Percentiles rank a stretch among this genome's conserved stretches.
Conservation (phyloP, 2,329 filamentous ascomycete species). For the Elsinoe arachidis region DNA sequence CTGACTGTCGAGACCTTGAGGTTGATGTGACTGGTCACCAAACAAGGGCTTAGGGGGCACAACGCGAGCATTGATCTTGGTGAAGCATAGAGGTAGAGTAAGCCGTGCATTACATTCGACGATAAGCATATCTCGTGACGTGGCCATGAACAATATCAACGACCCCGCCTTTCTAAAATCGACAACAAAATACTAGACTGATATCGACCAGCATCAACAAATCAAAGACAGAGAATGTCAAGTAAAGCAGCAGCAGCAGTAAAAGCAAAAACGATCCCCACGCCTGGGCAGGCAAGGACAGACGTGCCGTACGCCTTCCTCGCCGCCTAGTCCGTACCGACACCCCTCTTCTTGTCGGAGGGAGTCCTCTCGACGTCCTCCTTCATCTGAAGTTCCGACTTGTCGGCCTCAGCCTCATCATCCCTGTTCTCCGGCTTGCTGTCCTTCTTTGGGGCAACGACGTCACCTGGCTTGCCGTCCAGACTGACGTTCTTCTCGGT, state of each 20-base stretch:
- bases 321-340: constrained; percentile 6
- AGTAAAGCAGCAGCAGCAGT: not conserved
- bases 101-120: not conserved
- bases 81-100: not conserved
- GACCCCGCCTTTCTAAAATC: not conserved
- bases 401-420: not conserved
- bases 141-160: not conserved
- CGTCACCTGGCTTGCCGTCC: not conserved
- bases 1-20: too few relatives aligned
- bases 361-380: constrained; percentile 3
- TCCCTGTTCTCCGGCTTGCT: not conserved
- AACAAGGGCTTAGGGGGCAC: too few relatives aligned
- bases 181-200: not conserved
- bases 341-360: constrained; percentile 11
- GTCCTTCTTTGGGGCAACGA: not conserved
- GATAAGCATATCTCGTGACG: not conserved
- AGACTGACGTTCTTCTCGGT: constrained; percentile 37
- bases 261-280: not conserved
- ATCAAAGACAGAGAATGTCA: not conserved
- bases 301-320: constrained; percentile 13
- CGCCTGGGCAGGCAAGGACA: constrained; percentile 10
- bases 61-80: not conserved
- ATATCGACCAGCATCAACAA: not conserved
- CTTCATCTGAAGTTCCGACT: not conserved
- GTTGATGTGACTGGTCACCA: too few relatives aligned